phyloP scores from a whole-genome alignment of 495 filamentous ascomycete species.

The Schizothecium vesticola region DNA sequence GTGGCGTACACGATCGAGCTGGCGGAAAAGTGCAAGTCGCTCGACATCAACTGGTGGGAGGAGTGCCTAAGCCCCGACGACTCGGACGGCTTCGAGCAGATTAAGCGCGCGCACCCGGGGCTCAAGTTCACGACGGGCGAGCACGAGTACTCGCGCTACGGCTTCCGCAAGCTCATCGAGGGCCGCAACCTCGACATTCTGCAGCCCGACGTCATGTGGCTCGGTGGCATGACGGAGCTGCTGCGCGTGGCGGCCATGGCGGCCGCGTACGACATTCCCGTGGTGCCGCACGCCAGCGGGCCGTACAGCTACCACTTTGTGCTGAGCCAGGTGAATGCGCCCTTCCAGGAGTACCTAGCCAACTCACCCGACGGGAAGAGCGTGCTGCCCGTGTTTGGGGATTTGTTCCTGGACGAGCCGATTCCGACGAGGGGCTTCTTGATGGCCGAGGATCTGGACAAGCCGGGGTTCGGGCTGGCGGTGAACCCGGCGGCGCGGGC shows the following conservation, averaged over 20 bases:
- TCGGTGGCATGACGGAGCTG: slow-evolving; percentile 86
- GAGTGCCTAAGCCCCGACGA: slow-evolving; percentile 87
- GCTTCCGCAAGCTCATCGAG: slow-evolving; percentile 90
- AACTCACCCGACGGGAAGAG: slow-evolving; percentile 86
- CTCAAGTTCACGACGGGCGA: slow-evolving; percentile 92
- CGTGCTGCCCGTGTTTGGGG: slow-evolving; percentile 84
- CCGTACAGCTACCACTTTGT: slow-evolving; percentile 95
- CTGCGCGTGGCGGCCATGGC: slow-evolving; percentile 85
- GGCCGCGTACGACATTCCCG: slow-evolving; percentile 85
- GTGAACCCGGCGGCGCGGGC: slow-evolving; percentile 70
- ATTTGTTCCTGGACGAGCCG: slow-evolving; percentile 85
- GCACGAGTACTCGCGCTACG: slow-evolving; percentile 88
- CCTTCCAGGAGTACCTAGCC: slow-evolving; percentile 91
- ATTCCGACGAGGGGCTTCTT: slow-evolving; percentile 78
- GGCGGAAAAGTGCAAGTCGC: slow-evolving; percentile 68
- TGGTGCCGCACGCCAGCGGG: slow-evolving; percentile 89
- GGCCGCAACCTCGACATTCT: slow-evolving; percentile 88
- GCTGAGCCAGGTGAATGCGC: slow-evolving; percentile 80
- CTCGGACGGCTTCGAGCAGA: slow-evolving; percentile 77
- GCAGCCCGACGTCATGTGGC: slow-evolving; percentile 95
- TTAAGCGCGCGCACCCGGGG: slow-evolving; percentile 86
- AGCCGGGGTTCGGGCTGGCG: slow-evolving; percentile 85
- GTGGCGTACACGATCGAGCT: slow-evolving; percentile 89
- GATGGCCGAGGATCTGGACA: slow-evolving; percentile 71
- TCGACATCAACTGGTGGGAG: slow-evolving; percentile 96